A percentile compares a stretch with the other conserved stretches of the same genome.
Conservation (phyloP, 2,329 filamentous ascomycete species). For the Colletotrichum chlorophyti region DNA sequence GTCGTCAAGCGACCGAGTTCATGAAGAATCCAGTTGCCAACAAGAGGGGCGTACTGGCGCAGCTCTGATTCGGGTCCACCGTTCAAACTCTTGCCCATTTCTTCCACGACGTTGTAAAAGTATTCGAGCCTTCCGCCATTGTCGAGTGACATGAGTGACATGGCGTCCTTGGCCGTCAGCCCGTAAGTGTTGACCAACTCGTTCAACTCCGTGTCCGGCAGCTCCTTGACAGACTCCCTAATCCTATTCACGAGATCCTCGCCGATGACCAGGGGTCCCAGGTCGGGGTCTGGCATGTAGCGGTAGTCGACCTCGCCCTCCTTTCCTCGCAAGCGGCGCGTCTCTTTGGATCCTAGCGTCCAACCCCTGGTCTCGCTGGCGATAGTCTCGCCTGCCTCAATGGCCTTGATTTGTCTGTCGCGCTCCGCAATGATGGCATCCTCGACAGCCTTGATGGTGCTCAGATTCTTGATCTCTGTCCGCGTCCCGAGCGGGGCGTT, state of each 20-base stretch:
- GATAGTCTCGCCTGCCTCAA: constrained; percentile 77
- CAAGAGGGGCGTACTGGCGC: constrained; percentile 52
- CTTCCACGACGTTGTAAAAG: constrained; percentile 71
- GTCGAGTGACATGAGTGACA: constrained; percentile 79
- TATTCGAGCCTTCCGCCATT: constrained; percentile 83
- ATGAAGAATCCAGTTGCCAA: constrained; percentile 75
- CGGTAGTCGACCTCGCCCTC: constrained; percentile 97
- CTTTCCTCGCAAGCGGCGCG: constrained; percentile 83
- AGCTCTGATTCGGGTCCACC: constrained; percentile 31
- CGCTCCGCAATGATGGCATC: constrained; percentile 93
- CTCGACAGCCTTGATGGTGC: constrained; percentile 93
- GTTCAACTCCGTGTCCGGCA: constrained; percentile 75
- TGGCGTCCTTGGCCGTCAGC: constrained; percentile 81
- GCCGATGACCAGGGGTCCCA: constrained; percentile 80
- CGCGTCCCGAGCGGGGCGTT: constrained; percentile 72
- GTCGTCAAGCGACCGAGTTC: constrained; percentile 74
- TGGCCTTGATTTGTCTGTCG: constrained; percentile 82
- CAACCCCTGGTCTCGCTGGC: constrained; percentile 92
- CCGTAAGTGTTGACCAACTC: constrained; percentile 68
- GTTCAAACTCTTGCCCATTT: constrained; percentile 41
- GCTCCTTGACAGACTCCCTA: constrained; percentile 65
- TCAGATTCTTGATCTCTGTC: constrained; percentile 97
- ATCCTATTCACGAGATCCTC: constrained; percentile 73
- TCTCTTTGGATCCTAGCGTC: constrained; percentile 85
- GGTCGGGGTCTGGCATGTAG: constrained; percentile 97